These are phyloP conservation scores for Leonotis leonurus DNA, from an alignment of 257 asterid species.

Conservation along the genomic window DNA sequence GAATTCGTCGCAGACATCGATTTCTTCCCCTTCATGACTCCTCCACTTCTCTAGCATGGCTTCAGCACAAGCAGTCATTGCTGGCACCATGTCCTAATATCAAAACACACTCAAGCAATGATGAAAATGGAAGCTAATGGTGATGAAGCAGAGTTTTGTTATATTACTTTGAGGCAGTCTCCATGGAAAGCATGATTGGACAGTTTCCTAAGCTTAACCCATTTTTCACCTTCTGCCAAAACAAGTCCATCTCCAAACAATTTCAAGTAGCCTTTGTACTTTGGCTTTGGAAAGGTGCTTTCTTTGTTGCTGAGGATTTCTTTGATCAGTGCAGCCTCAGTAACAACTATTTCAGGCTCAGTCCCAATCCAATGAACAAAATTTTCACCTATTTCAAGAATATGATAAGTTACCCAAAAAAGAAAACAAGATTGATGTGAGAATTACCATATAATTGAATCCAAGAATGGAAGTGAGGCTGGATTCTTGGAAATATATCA, in stretches of 20 bases:
- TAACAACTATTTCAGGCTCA: slow-evolving; percentile 34
- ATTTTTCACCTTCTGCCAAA: slow-evolving; percentile 39
- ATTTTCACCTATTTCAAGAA: slow-evolving; percentile 29
- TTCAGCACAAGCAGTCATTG: slow-evolving; percentile 39
- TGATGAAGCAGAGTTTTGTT: not conserved
- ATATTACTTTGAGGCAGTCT: slow-evolving; percentile 38
- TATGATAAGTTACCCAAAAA: no score
- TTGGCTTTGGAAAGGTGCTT: slow-evolving; percentile 22
- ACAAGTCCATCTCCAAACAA: slow-evolving; percentile 45
- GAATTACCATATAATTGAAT: slow-evolving; percentile 38
- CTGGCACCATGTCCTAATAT: slow-evolving; percentile 46
- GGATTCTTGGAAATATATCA: slow-evolving; percentile 39
- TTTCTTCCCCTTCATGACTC: slow-evolving; percentile 24
- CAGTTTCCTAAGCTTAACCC: slow-evolving; percentile 44
- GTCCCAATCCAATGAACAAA: slow-evolving; percentile 40
- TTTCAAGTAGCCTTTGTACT: slow-evolving; percentile 10
- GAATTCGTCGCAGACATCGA: slow-evolving; percentile 37
- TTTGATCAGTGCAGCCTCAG: slow-evolving; percentile 43
- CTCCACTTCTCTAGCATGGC: slow-evolving; percentile 42
- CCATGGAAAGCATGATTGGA: slow-evolving; percentile 59
- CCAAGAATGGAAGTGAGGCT: slow-evolving; percentile 50
- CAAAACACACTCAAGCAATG: no score
- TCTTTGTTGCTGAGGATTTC: slow-evolving; percentile 43
- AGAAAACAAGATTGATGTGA: no score
- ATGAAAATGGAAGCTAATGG: no score